These are phyloP conservation scores for Stygiomarasmius scandens DNA, from an alignment of 1,284 basidiomycete species.

Conservation along the genomic window DNA sequence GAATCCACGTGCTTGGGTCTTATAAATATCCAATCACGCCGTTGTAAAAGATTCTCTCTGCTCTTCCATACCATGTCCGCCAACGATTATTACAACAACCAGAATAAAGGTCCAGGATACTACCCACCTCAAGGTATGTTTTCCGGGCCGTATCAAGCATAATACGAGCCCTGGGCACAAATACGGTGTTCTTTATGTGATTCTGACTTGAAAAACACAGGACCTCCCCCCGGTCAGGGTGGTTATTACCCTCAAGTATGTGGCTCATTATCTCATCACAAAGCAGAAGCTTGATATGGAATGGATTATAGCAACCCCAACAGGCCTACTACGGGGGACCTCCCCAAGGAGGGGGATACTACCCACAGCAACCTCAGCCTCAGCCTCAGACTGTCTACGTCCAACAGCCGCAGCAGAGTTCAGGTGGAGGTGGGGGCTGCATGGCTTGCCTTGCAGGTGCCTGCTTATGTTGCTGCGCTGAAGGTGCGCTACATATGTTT, in stretches of 20 bases:
- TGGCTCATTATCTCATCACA: neutral
- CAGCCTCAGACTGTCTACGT: conserved; percentile 76
- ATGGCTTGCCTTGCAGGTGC: conserved; percentile 74
- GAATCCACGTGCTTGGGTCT: neutral
- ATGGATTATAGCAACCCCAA: conserved; percentile 54
- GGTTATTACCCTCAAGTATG: conserved; percentile 74
- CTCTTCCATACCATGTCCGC: conserved; percentile 54
- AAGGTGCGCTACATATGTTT: conserved; percentile 52
- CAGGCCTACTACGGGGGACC: conserved; percentile 61
- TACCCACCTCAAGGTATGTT: conserved; percentile 68
- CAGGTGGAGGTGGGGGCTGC: conserved; percentile 49
- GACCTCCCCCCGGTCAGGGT: conserved; percentile 62
- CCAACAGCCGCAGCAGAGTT: conserved; percentile 55
- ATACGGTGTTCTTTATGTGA: conserved; percentile 12
- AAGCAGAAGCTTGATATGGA: neutral
- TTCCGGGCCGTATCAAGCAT: neutral
- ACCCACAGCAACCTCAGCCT: conserved; percentile 52
- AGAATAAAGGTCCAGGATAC: conserved; percentile 54
- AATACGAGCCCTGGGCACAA: neutral
- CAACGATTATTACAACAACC: conserved; percentile 68
- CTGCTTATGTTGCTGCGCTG: conserved; percentile 76
- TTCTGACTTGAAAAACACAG: conserved; percentile 29
- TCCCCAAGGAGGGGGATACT: conserved; percentile 34
- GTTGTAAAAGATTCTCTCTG: conserved; percentile 10
- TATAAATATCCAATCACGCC: no score